Base-by-base conservation (phyloP, 495 filamentous ascomycete species). In the Neurospora sp. region DNA sequence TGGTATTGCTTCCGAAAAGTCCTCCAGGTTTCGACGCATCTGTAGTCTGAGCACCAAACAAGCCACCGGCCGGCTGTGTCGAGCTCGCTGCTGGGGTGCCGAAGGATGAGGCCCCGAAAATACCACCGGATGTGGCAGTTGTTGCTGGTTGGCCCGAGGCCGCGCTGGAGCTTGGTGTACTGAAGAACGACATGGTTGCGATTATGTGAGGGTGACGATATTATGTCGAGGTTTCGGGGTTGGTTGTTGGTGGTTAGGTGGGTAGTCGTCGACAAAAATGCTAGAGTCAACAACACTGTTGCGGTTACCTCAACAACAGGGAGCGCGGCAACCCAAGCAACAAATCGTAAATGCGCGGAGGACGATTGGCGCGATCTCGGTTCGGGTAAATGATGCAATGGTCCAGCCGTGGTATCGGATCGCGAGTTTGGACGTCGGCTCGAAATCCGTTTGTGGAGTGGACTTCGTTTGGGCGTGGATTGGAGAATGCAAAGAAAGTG, bases 11-110 rank as follows among this genome's bases (percentile, higher is more conserved):
- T 41, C 77, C 81, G 72, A 86, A 85, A 42, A 71, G 75, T 69
- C 27, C 54, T 37, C 54, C 71, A 16, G 74, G 72, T 31, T 80
- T 80, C 72, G 80, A 78, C 23, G 78, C 77, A 40, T 49, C 73
- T 54, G 79, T 78, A 38, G 81, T 79, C 11, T 82, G 69, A 60
- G 74, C 70, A 9, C 88, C 87, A 81, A 92, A 92, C n/a, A 88
- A 42, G 27, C 83, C 77, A 35, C 82, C 79, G 37, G 82, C 74
- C 20, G 75, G 72, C 39, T 80, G 76, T 70, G 76, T 78, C 76
- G 81, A 72, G 71, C 74, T 81, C 44, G 76, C 62, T 12, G 79
- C 76, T 62, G 78, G 39, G 72, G 77, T 80, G 41, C 80, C 80
- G 73, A 85, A 84, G 70, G 54, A 14, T 31, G 77, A 72, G 8